Evolutionary conservation across 495 filamentous ascomycete species (phyloP).

Genomic region (Xylaria sp.): DNA sequence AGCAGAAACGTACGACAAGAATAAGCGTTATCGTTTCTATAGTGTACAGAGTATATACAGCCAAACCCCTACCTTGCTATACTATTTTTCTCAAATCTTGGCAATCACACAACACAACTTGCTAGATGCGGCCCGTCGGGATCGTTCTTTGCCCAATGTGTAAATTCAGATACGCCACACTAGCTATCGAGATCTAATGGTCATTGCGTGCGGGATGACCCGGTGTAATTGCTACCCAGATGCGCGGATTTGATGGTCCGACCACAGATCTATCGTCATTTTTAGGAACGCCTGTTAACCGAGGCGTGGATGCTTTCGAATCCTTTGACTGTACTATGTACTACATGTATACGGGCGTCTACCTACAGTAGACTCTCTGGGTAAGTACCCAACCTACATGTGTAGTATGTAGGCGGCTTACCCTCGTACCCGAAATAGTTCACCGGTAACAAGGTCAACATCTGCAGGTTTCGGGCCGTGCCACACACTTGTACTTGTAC

Average conservation of each 20-base stretch:
- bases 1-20: not conserved
- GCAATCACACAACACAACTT: not conserved
- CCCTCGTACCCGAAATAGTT: not conserved
- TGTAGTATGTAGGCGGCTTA: too few species aligned
- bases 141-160: not conserved
- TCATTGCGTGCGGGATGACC: conserved; percentile 18
- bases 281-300: not conserved
- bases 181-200: conserved; percentile 10
- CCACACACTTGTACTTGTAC: not conserved
- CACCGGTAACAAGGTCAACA: not conserved
- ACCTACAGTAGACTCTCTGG: not conserved
- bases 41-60: not conserved
- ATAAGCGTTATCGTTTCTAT: not conserved
- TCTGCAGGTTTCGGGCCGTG: not conserved
- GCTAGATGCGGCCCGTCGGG: not conserved
- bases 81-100: not conserved
- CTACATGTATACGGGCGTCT: not conserved
- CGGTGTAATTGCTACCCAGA: not conserved
- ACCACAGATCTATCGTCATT: conserved; percentile 4
- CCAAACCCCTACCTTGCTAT: too few species aligned
- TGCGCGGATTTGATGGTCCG: not conserved
- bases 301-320: not conserved
- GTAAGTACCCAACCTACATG: too few species aligned
- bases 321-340: not conserved
- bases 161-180: not conserved